Evolutionary conservation across 257 asterid species (phyloP), one percentile per base, ranked within the genome.

Genomic region (Scutellaria barbata): DNA sequence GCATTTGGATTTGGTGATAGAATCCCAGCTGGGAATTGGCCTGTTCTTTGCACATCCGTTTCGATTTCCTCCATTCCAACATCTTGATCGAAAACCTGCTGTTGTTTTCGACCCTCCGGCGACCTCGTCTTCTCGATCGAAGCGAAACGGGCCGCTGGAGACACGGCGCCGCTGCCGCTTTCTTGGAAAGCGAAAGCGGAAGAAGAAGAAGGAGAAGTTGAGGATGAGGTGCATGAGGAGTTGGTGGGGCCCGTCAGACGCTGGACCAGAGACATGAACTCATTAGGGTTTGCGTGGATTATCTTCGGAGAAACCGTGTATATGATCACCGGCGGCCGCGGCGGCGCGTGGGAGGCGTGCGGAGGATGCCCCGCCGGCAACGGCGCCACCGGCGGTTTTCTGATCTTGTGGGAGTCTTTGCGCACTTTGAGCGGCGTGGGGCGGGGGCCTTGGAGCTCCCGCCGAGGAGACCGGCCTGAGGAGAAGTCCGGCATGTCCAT

Each of bases 271-370:
- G 95, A 82, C 99, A 89, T 94, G 93, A 94, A 94, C 83, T 94
- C 99, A n/a, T 82, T 89, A 74, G 99, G 98, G 86, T 91, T 85
- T 78, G 98, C 92, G 78, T 94, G 96, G 75, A 94, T 91, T 42
- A 91, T 83, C 74, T 89, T 94, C 5, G 99, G 99, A 10, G 99
- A 91, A 57, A 94, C 96, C 0, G 98, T 88, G 89, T 94, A 94
- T 42, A 94, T 94, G 13, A 94, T 94, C 5, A 94, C 88, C 37
- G 96, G 97, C 14, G 92, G 96, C 50, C 89, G 88, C 0, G 97
- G 95, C 11, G 83, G 94, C 60, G 83, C 83, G 50, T 56, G 80
- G 7, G 76, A 54, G 0, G 74, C 68, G 50, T 58, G 76, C 58
- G 55, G 79, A 3, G 62, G 79, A 0, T 54, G 80, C 47, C 60